A percentile compares a stretch with the other conserved stretches of the same genome.
phyloP scores from a whole-genome alignment of 1,284 basidiomycete species.

The Trichosporon sp. region DNA sequence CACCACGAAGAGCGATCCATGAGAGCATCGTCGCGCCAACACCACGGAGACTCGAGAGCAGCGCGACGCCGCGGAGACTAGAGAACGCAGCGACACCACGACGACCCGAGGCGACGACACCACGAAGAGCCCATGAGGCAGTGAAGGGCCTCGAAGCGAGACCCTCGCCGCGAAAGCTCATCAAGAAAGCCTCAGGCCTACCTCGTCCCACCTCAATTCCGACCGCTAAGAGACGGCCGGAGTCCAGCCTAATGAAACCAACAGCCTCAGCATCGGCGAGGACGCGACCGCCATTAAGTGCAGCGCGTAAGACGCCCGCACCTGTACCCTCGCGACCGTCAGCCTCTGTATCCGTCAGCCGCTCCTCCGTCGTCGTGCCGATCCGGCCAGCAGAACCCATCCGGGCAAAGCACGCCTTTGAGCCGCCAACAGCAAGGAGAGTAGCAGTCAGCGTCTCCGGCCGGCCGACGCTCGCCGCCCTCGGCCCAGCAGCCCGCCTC shows the following conservation, averaged over 20 bases:
- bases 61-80: no score
- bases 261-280: no score
- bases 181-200: not conserved
- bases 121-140: no score
- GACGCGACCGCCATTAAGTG: not conserved
- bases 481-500: not conserved
- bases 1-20: not conserved
- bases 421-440: not conserved
- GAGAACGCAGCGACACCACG: no score
- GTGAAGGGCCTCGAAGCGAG: no score
- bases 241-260: not conserved
- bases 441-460: not conserved
- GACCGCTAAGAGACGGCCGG: not conserved
- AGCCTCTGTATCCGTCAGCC: not conserved
- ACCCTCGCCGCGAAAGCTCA: no score
- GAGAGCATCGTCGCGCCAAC: no score
- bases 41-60: no score
- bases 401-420: not conserved
- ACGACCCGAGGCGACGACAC: no score
- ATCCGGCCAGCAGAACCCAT: not conserved
- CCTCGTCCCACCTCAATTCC: not conserved
- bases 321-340: not conserved
- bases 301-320: not conserved
- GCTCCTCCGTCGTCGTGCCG: not conserved
- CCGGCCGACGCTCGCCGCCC: slow-evolving; percentile 8